Conservation (phyloP, 306 rosid species). For the Malus sylvestris region DNA sequence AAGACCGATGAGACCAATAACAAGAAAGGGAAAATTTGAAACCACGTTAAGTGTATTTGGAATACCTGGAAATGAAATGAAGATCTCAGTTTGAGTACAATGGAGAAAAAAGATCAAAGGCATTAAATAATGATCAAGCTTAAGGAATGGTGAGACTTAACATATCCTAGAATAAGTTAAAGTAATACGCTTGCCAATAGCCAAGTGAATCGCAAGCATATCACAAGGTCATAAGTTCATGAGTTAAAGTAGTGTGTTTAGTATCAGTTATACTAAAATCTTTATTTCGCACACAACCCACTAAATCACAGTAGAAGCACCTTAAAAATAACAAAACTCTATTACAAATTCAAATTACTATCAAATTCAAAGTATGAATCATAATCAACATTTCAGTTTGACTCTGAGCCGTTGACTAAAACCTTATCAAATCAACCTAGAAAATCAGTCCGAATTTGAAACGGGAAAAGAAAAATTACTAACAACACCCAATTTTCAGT, state of each 20-base stretch:
- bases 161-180: too few species aligned
- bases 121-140: background rate
- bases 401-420: background rate
- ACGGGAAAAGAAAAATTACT: background rate
- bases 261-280: background rate
- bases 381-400: background rate
- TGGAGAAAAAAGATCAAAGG: background rate
- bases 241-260: too few species aligned
- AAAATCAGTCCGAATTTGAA: background rate
- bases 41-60: constrained; percentile 75
- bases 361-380: background rate
- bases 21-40: constrained; percentile 80
- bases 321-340: background rate
- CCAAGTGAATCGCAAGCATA: background rate
- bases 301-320: background rate
- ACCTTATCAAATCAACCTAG: background rate
- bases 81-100: background rate
- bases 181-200: background rate
- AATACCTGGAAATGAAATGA: constrained; percentile 45
- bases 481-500: background rate
- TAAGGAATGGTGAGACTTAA: background rate
- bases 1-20: constrained; percentile 66
- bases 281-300: background rate
- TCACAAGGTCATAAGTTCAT: background rate
- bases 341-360: background rate